phyloP scores from a whole-genome alignment of 116 monocot genomes.

The Thalassia testudinum region DNA sequence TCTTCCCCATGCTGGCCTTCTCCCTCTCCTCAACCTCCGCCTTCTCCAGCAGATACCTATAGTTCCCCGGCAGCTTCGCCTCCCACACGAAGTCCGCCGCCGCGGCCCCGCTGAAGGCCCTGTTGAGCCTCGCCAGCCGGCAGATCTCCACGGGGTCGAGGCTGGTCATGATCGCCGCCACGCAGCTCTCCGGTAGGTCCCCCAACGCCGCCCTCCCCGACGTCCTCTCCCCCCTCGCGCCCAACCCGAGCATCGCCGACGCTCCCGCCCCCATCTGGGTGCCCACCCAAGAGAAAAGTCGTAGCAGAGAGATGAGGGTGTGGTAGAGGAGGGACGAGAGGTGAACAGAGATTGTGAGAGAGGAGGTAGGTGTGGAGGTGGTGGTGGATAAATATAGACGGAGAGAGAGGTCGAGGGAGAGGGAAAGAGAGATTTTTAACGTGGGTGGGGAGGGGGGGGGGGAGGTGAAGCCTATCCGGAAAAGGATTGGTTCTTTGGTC shows the following conservation, averaged over 20 bases:
- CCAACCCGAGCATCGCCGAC: constrained; percentile 14
- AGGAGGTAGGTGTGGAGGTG: neutral
- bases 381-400: no score
- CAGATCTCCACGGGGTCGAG: constrained; percentile 66
- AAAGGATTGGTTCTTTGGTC: no score
- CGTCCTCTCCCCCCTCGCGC: constrained; percentile 1
- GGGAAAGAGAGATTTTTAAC: no score
- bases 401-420: no score
- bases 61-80: constrained; percentile 52
- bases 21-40: constrained; percentile 1
- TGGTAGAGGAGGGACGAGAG: neutral
- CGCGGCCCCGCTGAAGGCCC: constrained; percentile 52
- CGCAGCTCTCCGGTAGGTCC: constrained; percentile 74
- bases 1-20: neutral
- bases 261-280: constrained; percentile 29
- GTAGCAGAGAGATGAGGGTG: no score
- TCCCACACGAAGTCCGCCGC: constrained; percentile 66
- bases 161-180: constrained; percentile 41
- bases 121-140: constrained; percentile 36
- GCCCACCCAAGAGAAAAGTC: no score
- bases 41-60: constrained; percentile 24
- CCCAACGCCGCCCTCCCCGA: constrained; percentile 23
- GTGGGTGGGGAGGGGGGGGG: no score
- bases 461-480: no score
- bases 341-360: neutral